Base-by-base conservation (phyloP, 805 yeast genomes). In the Blastobotrys muscicola region DNA sequence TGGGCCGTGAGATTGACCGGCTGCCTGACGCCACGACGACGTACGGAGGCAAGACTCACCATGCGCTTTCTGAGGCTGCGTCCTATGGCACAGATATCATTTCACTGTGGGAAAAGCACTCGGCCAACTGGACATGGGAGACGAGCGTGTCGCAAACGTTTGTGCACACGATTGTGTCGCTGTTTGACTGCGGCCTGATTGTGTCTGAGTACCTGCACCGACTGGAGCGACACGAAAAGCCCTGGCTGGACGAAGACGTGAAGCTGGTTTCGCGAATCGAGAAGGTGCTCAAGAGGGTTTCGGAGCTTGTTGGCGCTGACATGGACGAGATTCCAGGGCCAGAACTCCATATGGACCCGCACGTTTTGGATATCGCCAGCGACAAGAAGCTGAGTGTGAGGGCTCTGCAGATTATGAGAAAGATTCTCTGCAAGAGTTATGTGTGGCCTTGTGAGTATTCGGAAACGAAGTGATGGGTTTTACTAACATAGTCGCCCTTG, bases 1-100 rank as follows among this genome's bases (percentile, higher is more conserved):
- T 65, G 60, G 61, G 61, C 41, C 9, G 10, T 30, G 38, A 29
- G 29, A 16, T 36, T 8, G 38, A 38, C 11, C 61, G 58, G 34
- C 50, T 65, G 16, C 29, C 38, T 10, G 39, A 40, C 38, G 44
- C 36, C 34, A 8, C 13, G 2, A 14, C 29, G 26, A 33, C 33
- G 7, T 29, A 38, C 26, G 30, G 32, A 11, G 41, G 44, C 8
- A 45, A 46, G 37, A 44, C 42, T 32, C 53, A 56, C 43, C 55
- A 58, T 26, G 61, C 59, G 2, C 51, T 65, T 12, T 38, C 58
- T n/a, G 61, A 56, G 32, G 64, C 67, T 2, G 67, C 68, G 3
- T 54, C 57, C 6, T 61, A 62, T 35, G 64, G 67, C 4, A 61
- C 66, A 2, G 69, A 65, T 42, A 61, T 65, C 3, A 51, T 65